phyloP scores from a whole-genome alignment of 2,329 filamentous ascomycete genomes.

The Fusarium sp. region DNA sequence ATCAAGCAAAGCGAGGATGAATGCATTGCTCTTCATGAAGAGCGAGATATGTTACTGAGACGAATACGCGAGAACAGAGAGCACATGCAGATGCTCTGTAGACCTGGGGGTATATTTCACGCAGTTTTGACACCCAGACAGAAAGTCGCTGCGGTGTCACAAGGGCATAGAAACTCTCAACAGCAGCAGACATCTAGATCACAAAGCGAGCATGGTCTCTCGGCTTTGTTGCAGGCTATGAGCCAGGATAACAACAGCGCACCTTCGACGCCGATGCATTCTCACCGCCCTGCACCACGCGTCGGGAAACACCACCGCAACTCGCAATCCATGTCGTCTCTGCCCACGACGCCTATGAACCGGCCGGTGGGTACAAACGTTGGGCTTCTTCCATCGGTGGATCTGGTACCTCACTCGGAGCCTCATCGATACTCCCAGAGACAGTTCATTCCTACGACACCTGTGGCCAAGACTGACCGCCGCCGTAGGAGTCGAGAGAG shows the following conservation, averaged over 20 bases:
- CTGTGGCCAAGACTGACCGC: conserved; percentile 53
- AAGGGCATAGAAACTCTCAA: conserved; percentile 57
- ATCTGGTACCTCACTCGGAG: conserved; percentile 70
- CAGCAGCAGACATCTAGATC: conserved; percentile 62
- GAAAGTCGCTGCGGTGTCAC: conserved; percentile 50
- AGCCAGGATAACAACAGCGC: conserved; percentile 78
- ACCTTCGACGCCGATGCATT: conserved; percentile 72
- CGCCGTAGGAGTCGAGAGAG: conserved; percentile 81
- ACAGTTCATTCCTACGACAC: conserved; percentile 57
- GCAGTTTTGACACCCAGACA: conserved; percentile 68
- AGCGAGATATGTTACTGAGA: conserved; percentile 79
- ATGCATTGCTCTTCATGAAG: conserved; percentile 74
- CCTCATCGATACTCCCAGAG: conserved; percentile 56
- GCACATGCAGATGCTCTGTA: conserved; percentile 81
- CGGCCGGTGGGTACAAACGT: conserved; percentile 59
- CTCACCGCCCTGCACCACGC: conserved; percentile 56
- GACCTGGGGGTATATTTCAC: conserved; percentile 75
- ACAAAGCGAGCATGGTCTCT: conserved; percentile 70
- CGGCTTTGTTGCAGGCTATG: conserved; percentile 81
- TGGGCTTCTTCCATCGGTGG: conserved; percentile 68
- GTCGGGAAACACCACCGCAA: conserved; percentile 75
- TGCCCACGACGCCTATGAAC: conserved; percentile 78
- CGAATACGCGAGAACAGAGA: conserved; percentile 91
- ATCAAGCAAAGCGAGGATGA: conserved; percentile 83
- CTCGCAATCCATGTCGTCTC: conserved; percentile 83